phyloP scores from a whole-genome alignment of 139 green algal species.

The Protoeuglena noctilucae region DNA sequence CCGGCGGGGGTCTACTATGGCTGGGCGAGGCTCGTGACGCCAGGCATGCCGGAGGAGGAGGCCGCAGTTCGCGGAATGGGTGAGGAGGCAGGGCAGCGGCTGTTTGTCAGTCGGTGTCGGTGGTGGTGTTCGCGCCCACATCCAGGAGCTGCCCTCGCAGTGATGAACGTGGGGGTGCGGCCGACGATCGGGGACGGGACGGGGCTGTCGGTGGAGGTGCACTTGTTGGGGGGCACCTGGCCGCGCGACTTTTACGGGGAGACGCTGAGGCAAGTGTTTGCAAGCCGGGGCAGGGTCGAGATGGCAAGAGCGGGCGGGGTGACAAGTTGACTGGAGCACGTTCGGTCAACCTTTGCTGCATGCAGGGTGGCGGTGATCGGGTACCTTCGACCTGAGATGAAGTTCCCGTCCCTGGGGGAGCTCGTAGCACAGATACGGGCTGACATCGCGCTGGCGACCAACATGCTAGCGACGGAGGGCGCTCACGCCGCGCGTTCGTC shows the following conservation, averaged over 20 bases:
- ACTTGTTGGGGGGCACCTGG: background rate
- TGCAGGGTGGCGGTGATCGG: too few species aligned
- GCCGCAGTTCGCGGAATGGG: background rate
- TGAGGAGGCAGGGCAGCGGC: too few species aligned
- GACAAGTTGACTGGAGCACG: too few species aligned
- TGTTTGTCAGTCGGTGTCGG: too few species aligned
- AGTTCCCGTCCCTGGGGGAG: background rate
- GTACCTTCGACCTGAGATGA: conserved; percentile 3
- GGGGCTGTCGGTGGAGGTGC: conserved; percentile 2
- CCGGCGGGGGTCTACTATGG: conserved; percentile 5
- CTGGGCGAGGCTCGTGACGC: background rate
- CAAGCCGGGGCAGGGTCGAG: too few species aligned
- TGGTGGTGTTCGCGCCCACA: too few species aligned
- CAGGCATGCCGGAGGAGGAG: background rate
- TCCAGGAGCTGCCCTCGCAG: too few species aligned
- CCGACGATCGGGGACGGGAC: conserved; percentile 4
- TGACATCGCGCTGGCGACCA: conserved; percentile 1
- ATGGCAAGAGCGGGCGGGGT: too few species aligned
- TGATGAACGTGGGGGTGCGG: conserved; percentile 4
- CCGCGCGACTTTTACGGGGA: conserved; percentile 6
- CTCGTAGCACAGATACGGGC: background rate
- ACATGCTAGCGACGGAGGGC: too few species aligned
- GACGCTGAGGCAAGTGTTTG: background rate
- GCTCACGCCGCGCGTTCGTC: too few species aligned
- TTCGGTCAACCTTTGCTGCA: too few species aligned